Conservation (phyloP, 106 monocot species). For the Acanthochlamys bracteata region DNA sequence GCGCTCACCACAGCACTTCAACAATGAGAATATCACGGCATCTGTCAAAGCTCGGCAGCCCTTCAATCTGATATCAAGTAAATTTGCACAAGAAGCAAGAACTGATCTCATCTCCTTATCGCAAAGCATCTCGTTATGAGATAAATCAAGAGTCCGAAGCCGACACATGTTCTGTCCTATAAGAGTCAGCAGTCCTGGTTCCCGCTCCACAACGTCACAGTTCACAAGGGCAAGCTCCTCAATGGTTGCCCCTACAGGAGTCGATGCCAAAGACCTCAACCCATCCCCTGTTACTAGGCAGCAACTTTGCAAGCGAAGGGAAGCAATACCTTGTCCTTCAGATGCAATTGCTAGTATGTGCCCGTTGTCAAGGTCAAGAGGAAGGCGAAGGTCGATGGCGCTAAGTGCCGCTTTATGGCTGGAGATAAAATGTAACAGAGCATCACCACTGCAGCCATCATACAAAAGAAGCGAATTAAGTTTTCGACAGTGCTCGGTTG, state of each 20-base stretch:
- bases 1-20: constrained; percentile 20
- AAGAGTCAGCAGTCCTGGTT: constrained; percentile 53
- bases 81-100: constrained; percentile 37
- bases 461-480: constrained; percentile 53
- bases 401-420: no score
- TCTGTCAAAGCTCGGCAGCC: constrained; percentile 54
- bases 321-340: constrained; percentile 8
- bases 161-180: constrained; percentile 41
- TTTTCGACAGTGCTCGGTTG: constrained; percentile 42
- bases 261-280: constrained; percentile 35
- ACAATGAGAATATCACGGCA: constrained; percentile 18
- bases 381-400: constrained; percentile 59
- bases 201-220: constrained; percentile 66
- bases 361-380: constrained; percentile 67
- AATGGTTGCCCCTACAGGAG: constrained; percentile 21
- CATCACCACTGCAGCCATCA: constrained; percentile 67
- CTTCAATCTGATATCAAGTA: constrained; percentile 46
- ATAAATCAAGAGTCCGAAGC: constrained; percentile 43
- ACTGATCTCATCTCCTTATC: constrained; percentile 62
- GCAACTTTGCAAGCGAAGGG: constrained; percentile 67
- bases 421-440: constrained; percentile 47
- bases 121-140: constrained; percentile 40
- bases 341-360: constrained; percentile 46
- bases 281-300: constrained; percentile 70
- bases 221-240: constrained; percentile 62